Conservation (phyloP, 2,329 filamentous ascomycete genomes). For the Arthroderma sp. region DNA sequence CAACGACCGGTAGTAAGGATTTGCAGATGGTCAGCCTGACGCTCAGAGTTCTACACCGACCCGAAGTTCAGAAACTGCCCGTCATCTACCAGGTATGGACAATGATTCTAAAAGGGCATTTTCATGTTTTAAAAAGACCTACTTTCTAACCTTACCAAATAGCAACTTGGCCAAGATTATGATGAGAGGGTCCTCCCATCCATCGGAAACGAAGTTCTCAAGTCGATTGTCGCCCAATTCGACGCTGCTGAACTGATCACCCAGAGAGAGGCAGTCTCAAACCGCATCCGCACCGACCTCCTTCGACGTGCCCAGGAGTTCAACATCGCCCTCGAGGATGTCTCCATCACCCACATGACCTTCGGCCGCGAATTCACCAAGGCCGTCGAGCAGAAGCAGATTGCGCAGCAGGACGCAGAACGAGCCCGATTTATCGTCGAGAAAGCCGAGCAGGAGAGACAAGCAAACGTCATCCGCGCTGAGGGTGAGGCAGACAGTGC, state of each 20-base stretch:
- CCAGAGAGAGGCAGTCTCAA: slow-evolving; percentile 89
- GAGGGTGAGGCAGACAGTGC: slow-evolving; percentile 97
- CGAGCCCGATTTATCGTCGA: slow-evolving; percentile 96
- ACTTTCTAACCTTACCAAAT: slow-evolving; percentile 8
- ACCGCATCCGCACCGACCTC: slow-evolving; percentile 85
- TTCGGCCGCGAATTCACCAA: slow-evolving; percentile 98
- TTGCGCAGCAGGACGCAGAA: slow-evolving; percentile 97
- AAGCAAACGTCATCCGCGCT: slow-evolving; percentile 95
- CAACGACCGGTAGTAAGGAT: slow-evolving; percentile 96
- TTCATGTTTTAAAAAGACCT: background rate
- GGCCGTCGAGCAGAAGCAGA: slow-evolving; percentile 99
- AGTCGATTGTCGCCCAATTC: slow-evolving; percentile 96
- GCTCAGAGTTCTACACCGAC: slow-evolving; percentile 83
- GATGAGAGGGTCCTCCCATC: slow-evolving; percentile 96
- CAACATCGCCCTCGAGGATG: slow-evolving; percentile 97
- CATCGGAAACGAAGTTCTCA: slow-evolving; percentile 98
- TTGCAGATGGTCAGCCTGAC: slow-evolving; percentile 99
- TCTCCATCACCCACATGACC: slow-evolving; percentile 99
- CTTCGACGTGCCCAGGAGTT: slow-evolving; percentile 89
- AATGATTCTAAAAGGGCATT: background rate
- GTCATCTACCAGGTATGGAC: slow-evolving; percentile 89
- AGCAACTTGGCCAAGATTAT: slow-evolving; percentile 97
- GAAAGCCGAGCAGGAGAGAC: slow-evolving; percentile 95
- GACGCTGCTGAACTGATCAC: slow-evolving; percentile 98
- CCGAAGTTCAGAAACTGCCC: slow-evolving; percentile 81